phyloP scores from a whole-genome alignment of 352 stramenopile genomes.

The Lagenidium giganteum region DNA sequence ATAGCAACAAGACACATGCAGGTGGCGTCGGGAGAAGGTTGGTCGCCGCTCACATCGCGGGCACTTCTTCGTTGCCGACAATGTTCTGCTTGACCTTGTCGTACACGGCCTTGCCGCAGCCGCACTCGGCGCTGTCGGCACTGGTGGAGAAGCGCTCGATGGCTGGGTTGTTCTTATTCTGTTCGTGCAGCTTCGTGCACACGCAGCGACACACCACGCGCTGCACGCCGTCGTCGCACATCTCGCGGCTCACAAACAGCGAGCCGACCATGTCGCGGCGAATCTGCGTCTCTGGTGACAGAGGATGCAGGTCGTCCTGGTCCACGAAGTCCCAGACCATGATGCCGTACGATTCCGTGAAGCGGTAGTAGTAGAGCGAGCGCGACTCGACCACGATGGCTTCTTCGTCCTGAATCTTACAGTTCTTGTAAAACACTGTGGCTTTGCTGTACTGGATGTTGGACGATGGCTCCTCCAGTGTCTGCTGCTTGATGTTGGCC shows the following conservation, averaged over 20 bases:
- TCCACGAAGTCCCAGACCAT: slow-evolving; percentile 32
- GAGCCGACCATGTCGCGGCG: slow-evolving; percentile 18
- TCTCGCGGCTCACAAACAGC: slow-evolving; percentile 13
- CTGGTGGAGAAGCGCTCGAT: slow-evolving; percentile 24
- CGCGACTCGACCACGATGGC: slow-evolving; percentile 25
- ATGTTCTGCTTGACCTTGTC: slow-evolving; percentile 33
- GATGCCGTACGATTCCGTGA: slow-evolving; percentile 21
- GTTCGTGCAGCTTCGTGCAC: slow-evolving; percentile 55
- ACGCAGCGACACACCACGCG: slow-evolving; percentile 46
- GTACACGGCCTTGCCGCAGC: slow-evolving; percentile 40
- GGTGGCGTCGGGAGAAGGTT: slow-evolving; percentile 1
- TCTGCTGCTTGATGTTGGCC: slow-evolving; percentile 18
- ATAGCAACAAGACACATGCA: no score
- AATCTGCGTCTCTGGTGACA: slow-evolving; percentile 15
- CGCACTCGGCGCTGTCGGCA: no score
- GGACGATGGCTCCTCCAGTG: slow-evolving; percentile 28
- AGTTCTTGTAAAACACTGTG: slow-evolving; percentile 24
- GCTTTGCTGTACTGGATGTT: slow-evolving; percentile 44
- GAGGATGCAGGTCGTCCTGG: slow-evolving; percentile 25
- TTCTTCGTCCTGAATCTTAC: slow-evolving; percentile 9
- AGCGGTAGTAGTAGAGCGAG: slow-evolving; percentile 21
- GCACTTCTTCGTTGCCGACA: no score
- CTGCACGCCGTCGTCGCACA: slow-evolving; percentile 21
- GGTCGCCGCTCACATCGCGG: no score
- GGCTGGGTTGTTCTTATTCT: no score